A percentile compares a stretch with the other conserved stretches of the same genome.
These are phyloP conservation scores for Mycena belliarum DNA, from an alignment of 768 basidiomycete genomes.

Conservation along the genomic window DNA sequence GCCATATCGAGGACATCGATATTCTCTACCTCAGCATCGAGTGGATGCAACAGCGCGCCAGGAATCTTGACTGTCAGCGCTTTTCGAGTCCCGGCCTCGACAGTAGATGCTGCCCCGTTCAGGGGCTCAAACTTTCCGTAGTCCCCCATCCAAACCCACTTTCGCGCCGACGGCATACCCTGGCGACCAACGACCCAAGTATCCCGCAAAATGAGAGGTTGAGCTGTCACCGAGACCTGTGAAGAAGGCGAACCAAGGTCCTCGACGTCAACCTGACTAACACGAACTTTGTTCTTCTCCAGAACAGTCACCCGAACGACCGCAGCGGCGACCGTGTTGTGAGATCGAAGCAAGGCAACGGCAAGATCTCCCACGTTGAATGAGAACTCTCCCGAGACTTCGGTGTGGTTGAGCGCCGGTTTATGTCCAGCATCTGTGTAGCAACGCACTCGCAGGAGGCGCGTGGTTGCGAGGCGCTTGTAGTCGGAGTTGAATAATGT, in stretches of 20 bases:
- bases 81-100: background rate
- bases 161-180: background rate
- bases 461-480: background rate
- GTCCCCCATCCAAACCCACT: background rate
- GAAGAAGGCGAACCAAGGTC: background rate
- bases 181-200: background rate
- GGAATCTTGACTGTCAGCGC: background rate
- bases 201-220: background rate
- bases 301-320: background rate
- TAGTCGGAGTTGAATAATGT: background rate
- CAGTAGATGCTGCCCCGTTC: background rate
- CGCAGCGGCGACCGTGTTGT: background rate
- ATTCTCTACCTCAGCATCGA: background rate
- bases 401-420: background rate
- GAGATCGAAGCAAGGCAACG: background rate
- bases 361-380: slow-evolving; percentile 1
- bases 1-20: background rate
- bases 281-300: background rate
- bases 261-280: background rate
- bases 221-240: background rate
- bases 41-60: background rate
- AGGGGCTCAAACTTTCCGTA: background rate
- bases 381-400: background rate
- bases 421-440: background rate
- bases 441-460: slow-evolving; percentile 3